phyloP scores from a whole-genome alignment of 2,329 filamentous ascomycete genomes.

The Curvularia eragrostidis region DNA sequence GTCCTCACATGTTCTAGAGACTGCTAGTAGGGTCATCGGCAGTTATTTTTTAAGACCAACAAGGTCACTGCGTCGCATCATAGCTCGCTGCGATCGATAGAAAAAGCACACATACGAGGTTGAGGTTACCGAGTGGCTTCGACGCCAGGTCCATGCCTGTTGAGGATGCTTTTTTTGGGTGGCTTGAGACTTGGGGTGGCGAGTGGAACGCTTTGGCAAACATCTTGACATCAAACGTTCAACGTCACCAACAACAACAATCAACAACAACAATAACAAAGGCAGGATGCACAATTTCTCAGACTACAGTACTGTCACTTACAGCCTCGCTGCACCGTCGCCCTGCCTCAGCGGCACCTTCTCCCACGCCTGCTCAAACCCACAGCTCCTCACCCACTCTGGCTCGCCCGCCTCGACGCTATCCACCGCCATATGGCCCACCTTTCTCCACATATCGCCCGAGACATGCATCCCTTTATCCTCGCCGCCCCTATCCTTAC shows the following conservation, averaged over 20 bases:
- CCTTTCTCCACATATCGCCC: slow-evolving; percentile 63
- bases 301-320: too few species aligned
- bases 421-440: slow-evolving; percentile 67
- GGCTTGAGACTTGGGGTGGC: too few species aligned
- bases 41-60: not conserved
- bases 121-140: not conserved
- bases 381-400: slow-evolving; percentile 67
- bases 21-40: not conserved
- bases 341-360: slow-evolving; percentile 43
- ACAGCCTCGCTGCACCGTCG: slow-evolving; percentile 32
- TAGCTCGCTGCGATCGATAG: too few species aligned
- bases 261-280: not conserved
- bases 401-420: slow-evolving; percentile 61
- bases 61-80: not conserved
- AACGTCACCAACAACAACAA: not conserved
- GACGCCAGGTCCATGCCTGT: not conserved
- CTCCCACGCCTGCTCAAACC: slow-evolving; percentile 71
- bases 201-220: not conserved
- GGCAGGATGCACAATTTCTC: too few species aligned
- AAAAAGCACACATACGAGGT: not conserved
- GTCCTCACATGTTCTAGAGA: not conserved
- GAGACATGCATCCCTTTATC: slow-evolving; percentile 58
- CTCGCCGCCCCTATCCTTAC: slow-evolving; percentile 55
- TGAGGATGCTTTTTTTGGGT: not conserved
- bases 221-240: not conserved